Evolutionary conservation across 2,329 filamentous ascomycete genomes (phyloP), one percentile per base, ranked within the genome.

Genomic region (Penicillium sp.): DNA sequence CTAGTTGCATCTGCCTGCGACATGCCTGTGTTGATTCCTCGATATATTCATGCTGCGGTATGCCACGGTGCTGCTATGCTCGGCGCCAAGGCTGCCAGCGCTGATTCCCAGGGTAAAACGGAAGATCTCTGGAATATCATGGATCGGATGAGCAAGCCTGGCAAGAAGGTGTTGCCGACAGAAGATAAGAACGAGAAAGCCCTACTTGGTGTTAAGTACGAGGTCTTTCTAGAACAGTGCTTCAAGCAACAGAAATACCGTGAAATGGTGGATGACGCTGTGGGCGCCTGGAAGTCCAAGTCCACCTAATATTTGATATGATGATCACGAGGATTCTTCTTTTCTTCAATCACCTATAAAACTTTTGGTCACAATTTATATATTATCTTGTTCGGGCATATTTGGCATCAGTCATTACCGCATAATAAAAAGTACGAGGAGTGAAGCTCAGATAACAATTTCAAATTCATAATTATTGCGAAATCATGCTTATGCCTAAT

Each of bases 31-130:
- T 80, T 97, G 38, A 96, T 97, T 55, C 94, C 94, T 0, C 84
- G 89, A 50, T 97, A 99, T 69, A 91, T 97, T 58, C 90, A 96
- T 71, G 93, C 93, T 1, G 94, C 94, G 6, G 94, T 99, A 7
- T 93, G 96, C 27, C 92, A 97, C 71, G 94, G 94, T n/a, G 94
- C 94, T 8, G 94, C 94, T 56, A 99, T 99, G 93, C 82, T 99
- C 25, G 94, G 94, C 39, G 94, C 92, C 57, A 97, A 97, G 77
- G 94, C 94, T n/a, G 94, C 93, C 7, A 94, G 89, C 67, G 88
- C 89, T 33, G 87, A 89, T 68, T 82, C 82, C 39, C 82, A 89
- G 10, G 90, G 91, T 44, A 87, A 88, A 68, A 92, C 90, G 0
- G 92, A 97, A 78, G 85, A 89, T 40, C 79, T 99, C 60, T 99